Percentiles rank a stretch among this genome's conserved stretches.
These are phyloP conservation scores for Tolypocladium capitatum DNA, from an alignment of 2,329 filamentous ascomycete genomes.

Conservation along the genomic window DNA sequence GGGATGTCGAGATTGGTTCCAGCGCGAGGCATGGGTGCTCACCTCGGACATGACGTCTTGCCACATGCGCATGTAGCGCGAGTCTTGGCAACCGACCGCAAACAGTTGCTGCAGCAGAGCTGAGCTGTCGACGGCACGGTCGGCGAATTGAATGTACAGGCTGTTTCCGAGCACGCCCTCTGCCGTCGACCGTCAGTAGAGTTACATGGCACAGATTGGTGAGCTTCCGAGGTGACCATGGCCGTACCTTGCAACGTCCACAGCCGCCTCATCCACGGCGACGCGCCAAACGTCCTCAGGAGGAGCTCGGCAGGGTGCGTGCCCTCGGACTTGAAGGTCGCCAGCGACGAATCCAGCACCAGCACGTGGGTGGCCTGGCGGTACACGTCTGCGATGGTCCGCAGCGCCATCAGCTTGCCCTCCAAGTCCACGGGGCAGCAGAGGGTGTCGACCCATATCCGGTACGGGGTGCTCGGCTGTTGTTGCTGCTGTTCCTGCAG, in stretches of 20 bases:
- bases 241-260: constrained; percentile 23
- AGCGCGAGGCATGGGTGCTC: neutral
- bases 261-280: constrained; percentile 23
- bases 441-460: constrained; percentile 21
- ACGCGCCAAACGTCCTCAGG: constrained; percentile 16
- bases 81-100: constrained; percentile 3
- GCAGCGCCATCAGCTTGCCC: constrained; percentile 15
- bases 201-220: no score
- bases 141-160: constrained; percentile 19
- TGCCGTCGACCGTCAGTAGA: neutral
- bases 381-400: constrained; percentile 21
- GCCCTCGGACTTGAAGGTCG: constrained; percentile 6
- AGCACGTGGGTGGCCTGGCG: constrained; percentile 16
- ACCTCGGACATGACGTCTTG: constrained; percentile 9
- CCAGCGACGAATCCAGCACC: constrained; percentile 19
- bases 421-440: constrained; percentile 16
- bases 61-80: constrained; percentile 8
- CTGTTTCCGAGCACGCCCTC: constrained; percentile 19
- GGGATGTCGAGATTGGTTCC: neutral
- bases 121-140: constrained; percentile 10
- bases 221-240: neutral
- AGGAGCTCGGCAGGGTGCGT: constrained; percentile 13
- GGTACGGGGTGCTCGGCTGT: constrained; percentile 4
- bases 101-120: constrained; percentile 6
- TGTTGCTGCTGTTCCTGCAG: constrained; percentile 3